phyloP scores from a whole-genome alignment of 1,284 basidiomycete species.

The Volvariella volvacea region DNA sequence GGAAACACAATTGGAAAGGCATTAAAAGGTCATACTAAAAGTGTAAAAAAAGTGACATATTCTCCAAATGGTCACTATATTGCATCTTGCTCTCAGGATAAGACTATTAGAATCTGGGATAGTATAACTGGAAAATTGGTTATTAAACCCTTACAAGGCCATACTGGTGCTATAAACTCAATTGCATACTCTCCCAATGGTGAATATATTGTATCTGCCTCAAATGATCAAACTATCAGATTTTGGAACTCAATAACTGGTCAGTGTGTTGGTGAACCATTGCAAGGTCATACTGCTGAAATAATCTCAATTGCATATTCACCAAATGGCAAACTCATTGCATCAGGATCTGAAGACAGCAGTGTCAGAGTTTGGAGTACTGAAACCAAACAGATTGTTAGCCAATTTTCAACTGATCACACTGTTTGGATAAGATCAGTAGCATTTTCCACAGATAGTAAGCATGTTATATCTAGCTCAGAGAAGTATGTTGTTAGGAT shows the following conservation, averaged over 20 bases:
- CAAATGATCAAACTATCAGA: not conserved
- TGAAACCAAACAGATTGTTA: not conserved
- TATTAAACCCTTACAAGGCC: not conserved
- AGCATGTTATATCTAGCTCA: no score
- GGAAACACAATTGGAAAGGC: not conserved
- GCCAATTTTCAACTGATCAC: not conserved
- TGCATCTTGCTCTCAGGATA: not conserved
- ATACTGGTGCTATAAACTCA: not conserved
- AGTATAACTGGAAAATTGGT: not conserved
- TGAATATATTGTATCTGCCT: not conserved
- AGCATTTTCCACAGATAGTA: no score
- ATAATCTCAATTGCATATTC: slow-evolving; percentile 11
- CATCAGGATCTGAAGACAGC: slow-evolving; percentile 11
- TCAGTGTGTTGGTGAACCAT: not conserved
- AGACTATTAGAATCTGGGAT: slow-evolving; percentile 3
- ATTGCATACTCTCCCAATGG: not conserved
- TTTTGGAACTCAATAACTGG: slow-evolving; percentile 4
- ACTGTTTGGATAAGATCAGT: no score
- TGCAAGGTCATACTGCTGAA: slow-evolving; percentile 4
- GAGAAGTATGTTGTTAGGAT: no score
- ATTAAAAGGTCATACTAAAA: not conserved
- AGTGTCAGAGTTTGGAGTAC: slow-evolving; percentile 4
- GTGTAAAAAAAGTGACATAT: not conserved
- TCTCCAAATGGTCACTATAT: not conserved
- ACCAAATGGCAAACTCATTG: slow-evolving; percentile 10